phyloP scores from a whole-genome alignment of 345 rosid species.

The Cardamine occulta region DNA sequence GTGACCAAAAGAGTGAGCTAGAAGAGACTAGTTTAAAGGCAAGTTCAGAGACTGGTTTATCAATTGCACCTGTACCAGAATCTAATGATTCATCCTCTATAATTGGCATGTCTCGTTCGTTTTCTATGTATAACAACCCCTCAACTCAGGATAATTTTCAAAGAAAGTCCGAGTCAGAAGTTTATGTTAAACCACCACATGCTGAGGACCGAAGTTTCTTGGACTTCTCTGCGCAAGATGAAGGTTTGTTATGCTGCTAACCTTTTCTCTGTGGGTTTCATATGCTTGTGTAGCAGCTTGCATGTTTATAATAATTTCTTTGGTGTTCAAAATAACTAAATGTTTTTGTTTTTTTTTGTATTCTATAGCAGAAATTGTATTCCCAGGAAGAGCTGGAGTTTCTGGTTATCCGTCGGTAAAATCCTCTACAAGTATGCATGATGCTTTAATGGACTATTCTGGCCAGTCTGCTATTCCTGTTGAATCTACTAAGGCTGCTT shows the following conservation, averaged over 20 bases:
- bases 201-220: conserved; percentile 40
- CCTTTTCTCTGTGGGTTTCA: neutral
- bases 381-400: conserved; percentile 57
- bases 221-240: conserved; percentile 46
- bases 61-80: conserved; percentile 44
- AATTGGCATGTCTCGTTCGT: conserved; percentile 34
- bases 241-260: conserved; percentile 49
- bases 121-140: conserved; percentile 6
- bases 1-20: conserved; percentile 38
- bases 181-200: conserved; percentile 45
- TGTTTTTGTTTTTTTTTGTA: conserved; percentile 1
- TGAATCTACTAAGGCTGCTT: conserved; percentile 43
- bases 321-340: conserved; percentile 24
- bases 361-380: conserved; percentile 51
- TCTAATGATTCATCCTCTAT: conserved; percentile 41
- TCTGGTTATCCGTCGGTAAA: conserved; percentile 36
- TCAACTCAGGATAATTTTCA: conserved; percentile 48
- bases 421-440: conserved; percentile 40
- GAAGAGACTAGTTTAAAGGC: conserved; percentile 51
- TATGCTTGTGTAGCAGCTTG: conserved; percentile 15
- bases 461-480: conserved; percentile 41
- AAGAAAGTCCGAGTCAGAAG: conserved; percentile 50
- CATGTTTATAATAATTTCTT: neutral
- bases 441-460: conserved; percentile 36
- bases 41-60: conserved; percentile 45